Evolutionary conservation across 2,329 filamentous ascomycete species (phyloP).

Genomic region (Aciculosporium take): DNA sequence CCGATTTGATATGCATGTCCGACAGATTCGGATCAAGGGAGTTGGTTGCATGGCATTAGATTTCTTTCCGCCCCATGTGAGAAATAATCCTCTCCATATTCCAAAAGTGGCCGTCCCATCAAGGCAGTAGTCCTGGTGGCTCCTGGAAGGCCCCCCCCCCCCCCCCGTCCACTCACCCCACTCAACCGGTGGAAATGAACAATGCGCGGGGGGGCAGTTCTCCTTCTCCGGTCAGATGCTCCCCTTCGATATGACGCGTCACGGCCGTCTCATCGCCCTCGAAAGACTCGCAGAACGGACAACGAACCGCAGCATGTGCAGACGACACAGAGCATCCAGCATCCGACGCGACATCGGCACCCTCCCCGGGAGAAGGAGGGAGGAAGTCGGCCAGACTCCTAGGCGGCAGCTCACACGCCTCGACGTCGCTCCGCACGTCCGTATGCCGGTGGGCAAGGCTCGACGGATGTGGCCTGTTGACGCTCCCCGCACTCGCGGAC

Average conservation of each 20-base stretch:
- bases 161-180: no score
- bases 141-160: no score
- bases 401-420: slow-evolving; percentile 24
- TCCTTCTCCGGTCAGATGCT: slow-evolving; percentile 17
- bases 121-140: no score
- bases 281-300: slow-evolving; percentile 53
- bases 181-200: background rate
- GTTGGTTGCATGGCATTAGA: no score
- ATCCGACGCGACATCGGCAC: slow-evolving; percentile 6
- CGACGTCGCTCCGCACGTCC: slow-evolving; percentile 21
- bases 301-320: slow-evolving; percentile 22
- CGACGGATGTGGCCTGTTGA: slow-evolving; percentile 6
- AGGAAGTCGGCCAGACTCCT: slow-evolving; percentile 31
- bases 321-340: background rate
- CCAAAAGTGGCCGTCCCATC: no score
- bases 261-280: slow-evolving; percentile 56
- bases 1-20: slow-evolving; percentile 23
- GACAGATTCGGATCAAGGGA: slow-evolving; percentile 25
- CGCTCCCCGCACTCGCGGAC: slow-evolving; percentile 2
- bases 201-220: no score
- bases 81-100: no score
- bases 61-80: no score
- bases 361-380: slow-evolving; percentile 25
- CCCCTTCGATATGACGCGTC: slow-evolving; percentile 44
- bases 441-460: slow-evolving; percentile 19